Evolutionary conservation across 1,284 basidiomycete genomes (phyloP), one percentile per base, ranked within the genome.

Genomic region (Melampsora americana): DNA sequence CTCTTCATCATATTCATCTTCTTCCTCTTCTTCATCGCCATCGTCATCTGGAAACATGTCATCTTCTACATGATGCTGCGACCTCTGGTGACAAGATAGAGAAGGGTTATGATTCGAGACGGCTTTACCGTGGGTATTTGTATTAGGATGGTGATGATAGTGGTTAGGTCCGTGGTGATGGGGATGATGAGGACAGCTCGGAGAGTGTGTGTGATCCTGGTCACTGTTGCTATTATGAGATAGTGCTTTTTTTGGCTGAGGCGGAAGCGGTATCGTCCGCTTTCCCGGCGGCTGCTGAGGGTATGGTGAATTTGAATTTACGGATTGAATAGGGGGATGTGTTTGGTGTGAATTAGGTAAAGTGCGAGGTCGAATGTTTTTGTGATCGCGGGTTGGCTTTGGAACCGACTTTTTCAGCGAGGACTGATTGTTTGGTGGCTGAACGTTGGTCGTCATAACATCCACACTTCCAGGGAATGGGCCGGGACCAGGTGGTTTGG

Each of bases 381-480:
- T 79, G 77, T 79, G 78, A 60, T 78, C 80, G 72, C 78, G 79
- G 48, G 80, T 82, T 66, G 77, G 78, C 70, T 79, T 80, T 71
- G 79, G 78, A 23, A 69, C 62, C 16, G 60, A n/a, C 44, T 77
- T 77, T 61, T 77, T 78, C 9, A 78, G 69, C 0, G 82, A 87
- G 84, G 79, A 87, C 86, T 82, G 81, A 62, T 88, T 88, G 77
- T 94, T 88, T 80, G 95, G 89, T 74, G 89, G 87, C 69, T 93
- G 93, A 80, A 91, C 90, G 83, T 92, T 90, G 35, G 12, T 77
- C 68, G 68, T 79, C 86, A 97, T 94, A 78, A 97, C 88, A 83
- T 96, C 95, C 82, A 99, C 93, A 82, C 90, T 92, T 78, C 95
- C 96, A 30, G 96, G 95, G 85, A 99, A 99, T 1, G 96, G 96